Evolutionary conservation across 2,329 filamentous ascomycete species (phyloP).

Genomic region (Lecanosticta acicola): DNA sequence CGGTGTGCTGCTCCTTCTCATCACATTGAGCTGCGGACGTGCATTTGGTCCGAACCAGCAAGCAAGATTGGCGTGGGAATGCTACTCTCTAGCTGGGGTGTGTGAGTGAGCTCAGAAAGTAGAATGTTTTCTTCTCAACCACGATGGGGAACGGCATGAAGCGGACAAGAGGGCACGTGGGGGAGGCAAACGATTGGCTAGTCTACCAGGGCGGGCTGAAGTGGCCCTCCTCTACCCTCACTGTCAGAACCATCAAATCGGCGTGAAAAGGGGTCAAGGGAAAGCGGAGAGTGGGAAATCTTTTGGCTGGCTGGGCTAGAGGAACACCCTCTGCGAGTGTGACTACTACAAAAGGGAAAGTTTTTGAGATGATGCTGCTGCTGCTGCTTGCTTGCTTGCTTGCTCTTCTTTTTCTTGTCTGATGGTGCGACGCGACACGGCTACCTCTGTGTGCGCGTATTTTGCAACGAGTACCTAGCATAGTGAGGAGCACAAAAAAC

Average conservation of each 20-base stretch:
- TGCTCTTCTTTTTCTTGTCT: neutral
- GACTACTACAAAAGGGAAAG: too few species aligned
- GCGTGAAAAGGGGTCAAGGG: neutral
- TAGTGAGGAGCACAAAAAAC: too few species aligned
- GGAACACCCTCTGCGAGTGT: too few species aligned
- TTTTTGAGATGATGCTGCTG: neutral
- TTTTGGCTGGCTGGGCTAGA: neutral
- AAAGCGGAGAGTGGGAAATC: neutral
- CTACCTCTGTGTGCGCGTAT: too few species aligned
- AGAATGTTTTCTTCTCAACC: neutral
- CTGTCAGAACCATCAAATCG: too few species aligned
- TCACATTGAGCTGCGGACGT: neutral
- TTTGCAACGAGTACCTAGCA: too few species aligned
- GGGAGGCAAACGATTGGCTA: neutral
- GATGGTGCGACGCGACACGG: too few species aligned
- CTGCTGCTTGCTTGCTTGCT: neutral
- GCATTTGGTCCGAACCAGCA: neutral
- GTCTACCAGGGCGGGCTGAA: too few species aligned
- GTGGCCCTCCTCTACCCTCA: too few species aligned
- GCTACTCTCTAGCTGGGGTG: too few species aligned
- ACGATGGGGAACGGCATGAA: neutral
- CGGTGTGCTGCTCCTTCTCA: conserved; percentile 7
- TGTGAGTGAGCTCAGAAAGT: neutral
- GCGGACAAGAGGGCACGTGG: neutral
- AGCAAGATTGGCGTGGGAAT: neutral